Evolutionary conservation across 495 filamentous ascomycete genomes (phyloP), one percentile per base, ranked within the genome.

Genomic region (Tirmania nivea): DNA sequence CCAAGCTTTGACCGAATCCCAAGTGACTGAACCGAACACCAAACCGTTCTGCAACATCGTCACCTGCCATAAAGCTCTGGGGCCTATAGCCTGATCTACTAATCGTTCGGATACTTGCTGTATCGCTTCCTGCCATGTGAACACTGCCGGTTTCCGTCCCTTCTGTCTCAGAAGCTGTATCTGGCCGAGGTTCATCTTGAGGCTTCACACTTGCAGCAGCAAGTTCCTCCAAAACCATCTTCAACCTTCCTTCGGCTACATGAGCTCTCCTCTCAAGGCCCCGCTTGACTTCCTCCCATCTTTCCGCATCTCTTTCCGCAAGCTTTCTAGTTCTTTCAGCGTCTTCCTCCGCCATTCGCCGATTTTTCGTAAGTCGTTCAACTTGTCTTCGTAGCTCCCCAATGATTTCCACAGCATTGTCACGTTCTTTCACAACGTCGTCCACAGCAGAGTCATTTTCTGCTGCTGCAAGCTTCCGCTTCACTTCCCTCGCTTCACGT

Each of bases 391-490:
- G 85, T 34, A 82, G 71, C 59, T 96, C 89, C 6, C 71, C 68
- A 48, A 75, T 74, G n/a, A 73, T 73, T 34, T 84, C 81, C 10
- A 88, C 74, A 5, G 85, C 84, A 55, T 85, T 79, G 58, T 99
- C 89, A 20, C 89, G 76, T 67, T 99, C 92, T 52, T 77, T 79
- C 12, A 83, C 79, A 25, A 96, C 70, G 54, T 87, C 83, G 50
- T 78, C 78, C 14, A 96, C 70, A 12, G 88, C 87, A 6, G 84
- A 84, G 3, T 87, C 89, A 50, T 83, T 83, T 68, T 99, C 90
- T 16, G 94, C 68, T 47, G 89, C 71, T 55, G 86, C 75, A 50
- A 96, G 70, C 62, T 94, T 86, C 45, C 85, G 80, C 61, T 86
- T 88, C 25, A 89, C 69, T 10, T 84, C 84, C 11, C 85, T 78